Evolutionary conservation across 331 rosid species (phyloP).

Genomic region (Quercus phellos): DNA sequence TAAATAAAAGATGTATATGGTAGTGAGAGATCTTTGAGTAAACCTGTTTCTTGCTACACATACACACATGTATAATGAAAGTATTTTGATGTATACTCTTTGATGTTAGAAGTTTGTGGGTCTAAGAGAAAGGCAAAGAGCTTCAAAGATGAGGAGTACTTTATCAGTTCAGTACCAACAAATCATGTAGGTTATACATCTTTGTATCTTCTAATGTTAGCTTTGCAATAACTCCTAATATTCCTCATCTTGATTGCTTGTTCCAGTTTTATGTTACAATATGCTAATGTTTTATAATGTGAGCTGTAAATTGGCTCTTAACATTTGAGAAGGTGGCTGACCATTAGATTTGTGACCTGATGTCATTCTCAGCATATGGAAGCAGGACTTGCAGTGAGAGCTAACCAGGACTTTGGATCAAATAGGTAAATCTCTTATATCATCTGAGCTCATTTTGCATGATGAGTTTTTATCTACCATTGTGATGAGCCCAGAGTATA

Average conservation of each 20-base stretch:
- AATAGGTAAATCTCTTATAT: constrained; percentile 51
- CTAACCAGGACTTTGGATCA: constrained; percentile 61
- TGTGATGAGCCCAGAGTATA: neutral
- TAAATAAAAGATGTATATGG: neutral
- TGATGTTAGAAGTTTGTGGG: constrained; percentile 37
- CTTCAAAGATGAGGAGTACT: constrained; percentile 82
- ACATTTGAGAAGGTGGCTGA: constrained; percentile 3
- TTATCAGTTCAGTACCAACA: constrained; percentile 76
- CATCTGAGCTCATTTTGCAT: neutral
- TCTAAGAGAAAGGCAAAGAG: constrained; percentile 62
- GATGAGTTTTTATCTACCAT: neutral
- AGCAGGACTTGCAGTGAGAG: constrained; percentile 81
- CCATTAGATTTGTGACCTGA: constrained; percentile 16
- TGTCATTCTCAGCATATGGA: constrained; percentile 64
- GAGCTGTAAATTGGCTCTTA: constrained; percentile 14
- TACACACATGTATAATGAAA: neutral
- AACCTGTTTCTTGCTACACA: neutral
- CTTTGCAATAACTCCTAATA: neutral
- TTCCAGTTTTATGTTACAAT: neutral
- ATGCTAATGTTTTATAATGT: neutral
- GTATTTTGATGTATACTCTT: constrained; percentile 6
- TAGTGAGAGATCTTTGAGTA: neutral
- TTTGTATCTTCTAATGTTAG: neutral
- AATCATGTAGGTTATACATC: constrained; percentile 55
- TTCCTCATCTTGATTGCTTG: constrained; percentile 19